Evolutionary conservation across 2,329 filamentous ascomycete species (phyloP).

Genomic region (Grosmannia clavigera): DNA sequence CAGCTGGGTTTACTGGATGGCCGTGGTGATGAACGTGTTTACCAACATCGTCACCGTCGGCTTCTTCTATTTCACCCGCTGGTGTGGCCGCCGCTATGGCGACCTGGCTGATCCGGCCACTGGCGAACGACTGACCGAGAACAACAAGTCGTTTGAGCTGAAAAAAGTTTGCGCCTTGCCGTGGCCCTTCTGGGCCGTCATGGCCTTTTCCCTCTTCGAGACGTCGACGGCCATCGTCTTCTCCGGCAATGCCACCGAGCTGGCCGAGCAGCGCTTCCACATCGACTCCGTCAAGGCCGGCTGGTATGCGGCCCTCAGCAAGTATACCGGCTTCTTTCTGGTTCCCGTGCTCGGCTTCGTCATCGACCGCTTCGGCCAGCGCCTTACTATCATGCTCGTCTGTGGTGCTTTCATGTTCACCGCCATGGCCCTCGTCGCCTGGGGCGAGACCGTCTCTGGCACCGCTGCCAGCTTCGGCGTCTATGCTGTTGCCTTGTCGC

Average conservation of each 20-base stretch:
- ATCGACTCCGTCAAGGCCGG: slow-evolving; percentile 41
- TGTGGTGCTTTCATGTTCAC: slow-evolving; percentile 38
- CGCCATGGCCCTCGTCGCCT: slow-evolving; percentile 42
- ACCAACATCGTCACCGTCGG: slow-evolving; percentile 40
- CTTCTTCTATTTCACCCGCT: slow-evolving; percentile 41
- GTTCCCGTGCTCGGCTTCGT: slow-evolving; percentile 36
- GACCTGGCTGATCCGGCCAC: slow-evolving; percentile 41
- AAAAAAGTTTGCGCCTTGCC: slow-evolving; percentile 43
- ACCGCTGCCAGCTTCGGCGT: slow-evolving; percentile 48
- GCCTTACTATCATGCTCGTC: slow-evolving; percentile 23
- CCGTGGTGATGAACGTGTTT: slow-evolving; percentile 52
- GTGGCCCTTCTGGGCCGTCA: slow-evolving; percentile 46
- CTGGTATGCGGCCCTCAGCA: slow-evolving; percentile 45
- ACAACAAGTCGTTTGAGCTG: slow-evolving; percentile 43
- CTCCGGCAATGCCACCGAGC: slow-evolving; percentile 44
- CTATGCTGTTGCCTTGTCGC: slow-evolving; percentile 40
- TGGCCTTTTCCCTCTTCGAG: slow-evolving; percentile 44
- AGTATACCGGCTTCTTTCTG: slow-evolving; percentile 45
- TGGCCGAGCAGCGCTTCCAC: slow-evolving; percentile 47
- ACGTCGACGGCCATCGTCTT: slow-evolving; percentile 44
- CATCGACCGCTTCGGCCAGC: slow-evolving; percentile 26
- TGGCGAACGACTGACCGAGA: slow-evolving; percentile 46
- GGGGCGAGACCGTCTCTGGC: slow-evolving; percentile 32
- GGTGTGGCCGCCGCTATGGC: slow-evolving; percentile 29
- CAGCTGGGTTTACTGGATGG: slow-evolving; percentile 49